Evolutionary conservation across 2,329 filamentous ascomycete species (phyloP).

Genomic region (Sclerotinia subarctica): DNA sequence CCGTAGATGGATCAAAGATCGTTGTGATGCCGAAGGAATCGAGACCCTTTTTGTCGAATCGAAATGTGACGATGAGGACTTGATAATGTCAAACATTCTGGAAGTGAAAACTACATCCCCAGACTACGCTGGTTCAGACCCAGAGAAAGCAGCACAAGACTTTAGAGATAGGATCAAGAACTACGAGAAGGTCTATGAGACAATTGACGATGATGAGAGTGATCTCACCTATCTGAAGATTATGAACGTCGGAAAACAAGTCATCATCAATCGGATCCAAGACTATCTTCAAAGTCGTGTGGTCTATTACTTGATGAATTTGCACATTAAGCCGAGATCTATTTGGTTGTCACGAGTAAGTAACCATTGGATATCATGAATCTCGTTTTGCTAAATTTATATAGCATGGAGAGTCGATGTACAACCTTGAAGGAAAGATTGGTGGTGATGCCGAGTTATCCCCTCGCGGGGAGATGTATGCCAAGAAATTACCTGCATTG

Average conservation of each 20-base stretch:
- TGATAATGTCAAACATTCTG: constrained; percentile 97
- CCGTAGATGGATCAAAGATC: constrained; percentile 85
- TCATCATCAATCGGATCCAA: constrained; percentile 96
- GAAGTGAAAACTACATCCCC: constrained; percentile 97
- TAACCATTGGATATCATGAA: constrained; percentile 28
- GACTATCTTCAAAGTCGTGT: constrained; percentile 96
- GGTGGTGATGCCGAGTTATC: constrained; percentile 90
- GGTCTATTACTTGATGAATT: constrained; percentile 97
- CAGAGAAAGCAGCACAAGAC: constrained; percentile 83
- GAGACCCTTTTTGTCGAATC: constrained; percentile 96
- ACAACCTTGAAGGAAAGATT: constrained; percentile 86
- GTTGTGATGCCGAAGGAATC: constrained; percentile 70
- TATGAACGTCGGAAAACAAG: constrained; percentile 91
- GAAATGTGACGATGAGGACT: constrained; percentile 90
- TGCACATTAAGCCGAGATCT: constrained; percentile 93
- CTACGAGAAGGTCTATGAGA: constrained; percentile 96
- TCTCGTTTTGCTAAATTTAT: constrained; percentile 24
- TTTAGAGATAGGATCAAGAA: constrained; percentile 93
- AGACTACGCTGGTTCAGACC: constrained; percentile 91
- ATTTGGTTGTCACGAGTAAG: constrained; percentile 92
- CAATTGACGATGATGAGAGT: constrained; percentile 83
- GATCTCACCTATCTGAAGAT: constrained; percentile 94
- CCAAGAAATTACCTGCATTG: constrained; percentile 76
- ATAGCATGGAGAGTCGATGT: constrained; percentile 90
- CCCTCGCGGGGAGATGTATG: constrained; percentile 81